Base-by-base conservation (phyloP, 2,329 filamentous ascomycete genomes). In the Phialemonium atrogriseum region DNA sequence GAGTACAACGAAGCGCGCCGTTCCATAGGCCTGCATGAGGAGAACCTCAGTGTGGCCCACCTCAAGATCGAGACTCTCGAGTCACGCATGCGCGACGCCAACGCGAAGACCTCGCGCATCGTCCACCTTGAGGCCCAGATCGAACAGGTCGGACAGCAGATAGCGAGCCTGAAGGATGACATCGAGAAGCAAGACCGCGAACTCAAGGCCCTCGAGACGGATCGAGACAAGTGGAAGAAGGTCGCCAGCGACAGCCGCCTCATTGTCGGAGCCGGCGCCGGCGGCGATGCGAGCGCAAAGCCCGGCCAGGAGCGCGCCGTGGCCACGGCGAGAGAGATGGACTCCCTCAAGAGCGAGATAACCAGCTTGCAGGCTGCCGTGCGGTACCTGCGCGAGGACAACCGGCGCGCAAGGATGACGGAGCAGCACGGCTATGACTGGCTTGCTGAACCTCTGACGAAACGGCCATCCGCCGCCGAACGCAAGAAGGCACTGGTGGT, bases 11-110 rank as follows among this genome's bases (percentile, higher is more conserved):
- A 89, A 48, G 78, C 82, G 13, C 80, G 84, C 4, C 77, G 80
- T 33, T 68, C 73, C 4, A 70, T 86, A 35, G 77, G 80, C 2
- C 71, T 80, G 41, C 78, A 80, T 40, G 85, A 94, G 43, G 84
- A 88, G 52, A 79, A 80, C 21, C 74, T 94, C 32, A 87, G 93
- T 54, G 89, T 93, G 36, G 73, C 84, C 15, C 74, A 80, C n/a
- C 81, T 95, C 44, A 88, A 91, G 56, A 94, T 95, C 44, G 89
- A 95, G 57, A 84, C 91, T 24, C 76, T 96, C 22, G 84, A 94
- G 55, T 84, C 84, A 7, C 73, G 85, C 35, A 88, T 91, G 79
- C 77, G 80, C 36, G 87, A 93, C 49, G 84, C 84, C 5, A 77
- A 78, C 42, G 77, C 82, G 51, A 88, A 89, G 57, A 76, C 83